Base-by-base conservation (phyloP, 2,329 filamentous ascomycete species). In the Cladosporium sp. region DNA sequence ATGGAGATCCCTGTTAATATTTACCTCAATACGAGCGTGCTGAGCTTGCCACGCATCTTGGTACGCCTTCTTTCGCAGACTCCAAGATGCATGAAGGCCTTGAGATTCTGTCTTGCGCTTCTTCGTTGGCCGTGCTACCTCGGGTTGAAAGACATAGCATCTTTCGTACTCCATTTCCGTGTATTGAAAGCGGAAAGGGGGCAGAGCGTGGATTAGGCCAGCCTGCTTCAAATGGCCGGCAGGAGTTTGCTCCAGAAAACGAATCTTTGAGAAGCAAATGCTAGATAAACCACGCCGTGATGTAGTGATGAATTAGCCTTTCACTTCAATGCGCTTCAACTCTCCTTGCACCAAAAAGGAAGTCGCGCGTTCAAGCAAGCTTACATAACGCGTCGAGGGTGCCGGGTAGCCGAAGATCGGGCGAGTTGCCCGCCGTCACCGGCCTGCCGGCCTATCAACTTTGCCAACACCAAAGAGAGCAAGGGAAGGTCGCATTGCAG, bases 1-100 rank as follows among this genome's bases (percentile, higher is more conserved):
- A 27, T 67, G 35, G 67, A 5, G 22, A 27, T 9, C 4, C 4
- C 5, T 5, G 22, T 27, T 27, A 27, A n/a, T 20, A 39, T 29
- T 43, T 59, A 80, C 79, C 65, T 84, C 77, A 43, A 91, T 84
- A 20, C 79, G 77, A 39, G 69, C 65, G 53, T 88, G 78, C 57
- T 88, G 79, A 33, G 74, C 69, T 2, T 71, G 67, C 88, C 88
- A 93, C 43, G 80, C 72, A 47, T 75, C 67, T 43, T 80, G 70
- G 65, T 83, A 92, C 3, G 80, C 71, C 39, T 73, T 67, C 62
- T 82, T 74, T 18, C 88, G 77, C 45, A 82, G 67, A 22, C 56
- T 52, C 63, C 64, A 68, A 2, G 68, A 67, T n/a, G 62, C 51
- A 33, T 69, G 63, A 52, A 69, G 54, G 3, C 63, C 63, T 49